These are phyloP conservation scores for Pisolithus microcarpus DNA, from an alignment of 768 basidiomycete genomes.

Conservation along the genomic window DNA sequence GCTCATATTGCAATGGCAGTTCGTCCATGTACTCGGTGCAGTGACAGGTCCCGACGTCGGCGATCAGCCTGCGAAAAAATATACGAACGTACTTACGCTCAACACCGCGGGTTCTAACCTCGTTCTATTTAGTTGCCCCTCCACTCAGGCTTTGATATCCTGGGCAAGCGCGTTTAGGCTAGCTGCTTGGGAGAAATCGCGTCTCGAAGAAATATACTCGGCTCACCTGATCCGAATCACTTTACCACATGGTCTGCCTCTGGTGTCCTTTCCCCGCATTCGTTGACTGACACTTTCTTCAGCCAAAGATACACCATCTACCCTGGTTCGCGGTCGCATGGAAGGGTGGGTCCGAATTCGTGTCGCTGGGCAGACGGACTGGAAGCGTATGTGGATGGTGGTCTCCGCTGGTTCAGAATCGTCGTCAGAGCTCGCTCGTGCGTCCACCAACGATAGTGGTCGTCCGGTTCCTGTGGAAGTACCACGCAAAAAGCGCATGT, in stretches of 20 bases:
- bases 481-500: constrained; percentile 45
- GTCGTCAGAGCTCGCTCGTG: constrained; percentile 12
- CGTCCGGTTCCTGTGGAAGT: constrained; percentile 18
- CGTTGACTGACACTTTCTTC: constrained; percentile 8
- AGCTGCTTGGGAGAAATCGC: constrained; percentile 89
- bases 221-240: constrained; percentile 84
- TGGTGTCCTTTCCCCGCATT: constrained; percentile 17
- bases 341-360: constrained; percentile 91
- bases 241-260: constrained; percentile 40
- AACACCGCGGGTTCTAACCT: constrained; percentile 93
- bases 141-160: constrained; percentile 59
- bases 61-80: constrained; percentile 47
- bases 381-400: constrained; percentile 88
- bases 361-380: constrained; percentile 94
- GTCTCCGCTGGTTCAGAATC: constrained; percentile 45
- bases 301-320: constrained; percentile 50
- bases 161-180: constrained; percentile 92
- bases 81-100: constrained; percentile 76
- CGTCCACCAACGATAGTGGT: constrained; percentile 21
- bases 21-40: constrained; percentile 71
- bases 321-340: constrained; percentile 64
- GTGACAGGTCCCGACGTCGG: constrained; percentile 56
- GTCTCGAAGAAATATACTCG: constrained; percentile 95
- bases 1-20: constrained; percentile 35
- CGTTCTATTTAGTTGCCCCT: constrained; percentile 80